A percentile compares a stretch with the other conserved stretches of the same genome.
phyloP scores from a whole-genome alignment of 2,329 filamentous ascomycete genomes.

The Dichotomopilus funicola region DNA sequence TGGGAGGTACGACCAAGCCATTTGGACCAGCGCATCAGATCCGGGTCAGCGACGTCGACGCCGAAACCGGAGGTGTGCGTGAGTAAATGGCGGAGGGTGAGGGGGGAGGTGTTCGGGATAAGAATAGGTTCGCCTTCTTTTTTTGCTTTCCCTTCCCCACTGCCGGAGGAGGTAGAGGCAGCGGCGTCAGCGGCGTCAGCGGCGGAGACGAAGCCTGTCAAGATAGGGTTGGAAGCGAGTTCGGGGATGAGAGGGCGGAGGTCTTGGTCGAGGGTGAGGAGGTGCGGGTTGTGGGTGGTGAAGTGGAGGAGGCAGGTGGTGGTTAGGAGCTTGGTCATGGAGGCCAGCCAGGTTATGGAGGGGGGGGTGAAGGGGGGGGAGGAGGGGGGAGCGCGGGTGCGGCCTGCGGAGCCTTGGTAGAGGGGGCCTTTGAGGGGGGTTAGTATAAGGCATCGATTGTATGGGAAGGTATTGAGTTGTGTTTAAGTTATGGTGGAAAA shows the following conservation, averaged over 20 bases:
- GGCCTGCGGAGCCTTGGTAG: conserved; percentile 33
- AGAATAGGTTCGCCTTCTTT: conserved; percentile 29
- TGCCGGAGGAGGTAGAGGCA: no score
- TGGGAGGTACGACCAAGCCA: conserved; percentile 29
- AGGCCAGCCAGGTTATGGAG: conserved; percentile 35
- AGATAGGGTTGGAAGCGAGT: conserved; percentile 28
- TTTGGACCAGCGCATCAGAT: conserved; percentile 35
- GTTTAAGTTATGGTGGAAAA: neutral
- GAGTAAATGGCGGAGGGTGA: conserved; percentile 40
- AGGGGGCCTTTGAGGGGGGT: conserved; percentile 26
- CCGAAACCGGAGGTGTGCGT: conserved; percentile 44
- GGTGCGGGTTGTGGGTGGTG: conserved; percentile 29
- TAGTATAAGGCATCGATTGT: neutral
- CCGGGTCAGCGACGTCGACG: conserved; percentile 38
- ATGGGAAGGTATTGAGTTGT: neutral
- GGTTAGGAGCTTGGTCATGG: conserved; percentile 40
- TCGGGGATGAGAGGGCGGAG: conserved; percentile 31
- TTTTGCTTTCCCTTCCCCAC: conserved; percentile 17
- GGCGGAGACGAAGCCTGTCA: conserved; percentile 31
- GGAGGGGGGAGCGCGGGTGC: conserved; percentile 26
- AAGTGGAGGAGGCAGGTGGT: conserved; percentile 34
- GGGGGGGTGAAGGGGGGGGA: conserved; percentile 28
- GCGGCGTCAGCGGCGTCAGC: neutral
- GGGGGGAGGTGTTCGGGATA: conserved; percentile 31
- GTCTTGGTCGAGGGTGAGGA: conserved; percentile 33